phyloP scores from a whole-genome alignment of 2,329 filamentous ascomycete genomes.

The Xylariaceae sp. region DNA sequence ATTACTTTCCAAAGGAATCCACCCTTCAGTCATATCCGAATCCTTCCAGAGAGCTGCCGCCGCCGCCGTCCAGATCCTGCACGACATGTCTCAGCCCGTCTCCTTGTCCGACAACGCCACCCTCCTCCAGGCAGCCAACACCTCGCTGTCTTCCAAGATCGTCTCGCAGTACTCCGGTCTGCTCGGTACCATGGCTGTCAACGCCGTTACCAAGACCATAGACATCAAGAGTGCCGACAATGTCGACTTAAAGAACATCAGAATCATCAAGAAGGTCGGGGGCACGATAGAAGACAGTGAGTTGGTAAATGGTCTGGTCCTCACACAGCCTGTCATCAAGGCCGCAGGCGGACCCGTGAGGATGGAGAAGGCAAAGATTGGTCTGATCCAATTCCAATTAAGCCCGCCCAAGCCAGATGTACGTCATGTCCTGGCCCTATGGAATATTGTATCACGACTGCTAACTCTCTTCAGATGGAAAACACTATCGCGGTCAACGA shows the following conservation, averaged over 20 bases:
- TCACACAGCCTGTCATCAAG: conserved; percentile 92
- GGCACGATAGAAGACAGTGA: conserved; percentile 98
- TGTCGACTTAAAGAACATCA: conserved; percentile 92
- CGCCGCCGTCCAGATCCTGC: conserved; percentile 82
- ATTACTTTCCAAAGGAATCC: conserved; percentile 86
- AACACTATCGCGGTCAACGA: conserved; percentile 99
- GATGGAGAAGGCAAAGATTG: conserved; percentile 97
- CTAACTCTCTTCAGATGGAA: conserved; percentile 67
- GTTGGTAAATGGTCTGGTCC: conserved; percentile 88
- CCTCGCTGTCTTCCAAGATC: conserved; percentile 96
- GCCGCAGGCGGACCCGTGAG: conserved; percentile 83
- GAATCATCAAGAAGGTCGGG: conserved; percentile 95
- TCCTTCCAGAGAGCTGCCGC: conserved; percentile 92
- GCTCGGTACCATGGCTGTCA: conserved; percentile 96
- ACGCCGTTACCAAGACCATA: conserved; percentile 92
- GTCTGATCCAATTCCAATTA: conserved; percentile 96
- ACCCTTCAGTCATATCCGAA: conserved; percentile 96
- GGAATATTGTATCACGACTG: not conserved
- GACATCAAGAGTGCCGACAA: conserved; percentile 95
- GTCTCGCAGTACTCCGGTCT: conserved; percentile 95
- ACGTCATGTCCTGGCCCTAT: conserved; percentile 38
- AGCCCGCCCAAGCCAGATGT: conserved; percentile 96
- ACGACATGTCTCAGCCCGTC: conserved; percentile 94
- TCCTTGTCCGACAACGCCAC: conserved; percentile 81
- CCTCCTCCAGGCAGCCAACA: conserved; percentile 93